phyloP scores from a whole-genome alignment of 306 rosid genomes.

The Lithocarpus polystachyus region DNA sequence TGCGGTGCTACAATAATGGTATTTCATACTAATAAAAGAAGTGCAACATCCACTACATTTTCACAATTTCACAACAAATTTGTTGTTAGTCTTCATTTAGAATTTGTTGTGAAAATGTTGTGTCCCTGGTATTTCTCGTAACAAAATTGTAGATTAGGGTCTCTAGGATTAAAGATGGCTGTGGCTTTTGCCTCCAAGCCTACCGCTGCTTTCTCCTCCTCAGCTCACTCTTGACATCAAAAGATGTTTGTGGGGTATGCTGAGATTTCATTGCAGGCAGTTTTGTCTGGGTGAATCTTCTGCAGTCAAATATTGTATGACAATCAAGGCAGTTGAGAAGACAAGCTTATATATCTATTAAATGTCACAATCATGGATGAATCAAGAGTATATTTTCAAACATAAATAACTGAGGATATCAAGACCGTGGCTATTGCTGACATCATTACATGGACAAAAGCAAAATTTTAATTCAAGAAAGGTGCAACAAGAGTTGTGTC shows the following conservation, averaged over 20 bases:
- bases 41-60: too few relatives aligned
- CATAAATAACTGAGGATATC: constrained; percentile 4
- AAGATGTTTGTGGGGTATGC: constrained; percentile 26
- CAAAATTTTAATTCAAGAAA: constrained; percentile 6
- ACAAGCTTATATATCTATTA: constrained; percentile 11
- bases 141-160: not conserved
- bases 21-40: too few relatives aligned
- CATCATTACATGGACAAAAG: constrained; percentile 1
- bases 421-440: not conserved
- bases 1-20: too few relatives aligned
- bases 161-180: not conserved
- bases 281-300: constrained; percentile 11
- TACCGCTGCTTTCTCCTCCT: constrained; percentile 13
- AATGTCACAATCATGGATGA: constrained; percentile 10
- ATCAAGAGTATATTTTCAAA: not conserved
- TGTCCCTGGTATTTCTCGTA: too few relatives aligned
- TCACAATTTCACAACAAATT: too few relatives aligned
- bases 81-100: too few relatives aligned
- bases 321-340: constrained; percentile 15
- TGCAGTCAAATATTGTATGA: constrained; percentile 4
- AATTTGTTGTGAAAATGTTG: too few relatives aligned
- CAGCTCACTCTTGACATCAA: constrained; percentile 3
- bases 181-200: constrained; percentile 24
- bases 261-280: constrained; percentile 14
- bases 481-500: constrained; percentile 1